Percentiles rank a stretch among this genome's conserved stretches.
Evolutionary conservation across 2,329 filamentous ascomycete species (phyloP).

Genomic region (Epichloe amarillans): DNA sequence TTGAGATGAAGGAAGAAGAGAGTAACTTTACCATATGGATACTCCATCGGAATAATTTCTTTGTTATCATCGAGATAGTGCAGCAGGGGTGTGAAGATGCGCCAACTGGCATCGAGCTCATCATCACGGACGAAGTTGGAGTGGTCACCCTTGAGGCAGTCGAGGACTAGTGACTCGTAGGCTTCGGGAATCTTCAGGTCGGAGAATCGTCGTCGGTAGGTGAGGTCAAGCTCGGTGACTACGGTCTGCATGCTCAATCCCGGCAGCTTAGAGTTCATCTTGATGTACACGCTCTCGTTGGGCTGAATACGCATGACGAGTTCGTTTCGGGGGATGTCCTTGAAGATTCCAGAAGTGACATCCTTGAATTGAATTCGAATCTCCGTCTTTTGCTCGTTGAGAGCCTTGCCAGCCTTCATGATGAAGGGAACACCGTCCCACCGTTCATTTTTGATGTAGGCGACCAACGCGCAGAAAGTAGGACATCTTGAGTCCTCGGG

Average conservation of each 20-base stretch:
- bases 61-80: constrained; percentile 99
- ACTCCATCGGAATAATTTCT: constrained; percentile 99
- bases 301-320: constrained; percentile 98
- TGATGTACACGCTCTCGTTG: constrained; percentile 99
- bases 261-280: constrained; percentile 99
- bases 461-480: constrained; percentile 93
- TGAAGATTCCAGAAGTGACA: constrained; percentile 98
- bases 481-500: constrained; percentile 95
- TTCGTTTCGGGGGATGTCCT: constrained; percentile 98
- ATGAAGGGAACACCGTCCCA: constrained; percentile 99
- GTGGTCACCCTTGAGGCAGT: constrained; percentile 97
- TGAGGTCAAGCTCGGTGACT: constrained; percentile 94
- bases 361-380: constrained; percentile 99
- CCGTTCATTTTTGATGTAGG: constrained; percentile 98
- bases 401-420: constrained; percentile 94
- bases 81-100: constrained; percentile 91
- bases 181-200: constrained; percentile 99
- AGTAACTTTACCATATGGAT: constrained; percentile 74
- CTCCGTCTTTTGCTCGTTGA: constrained; percentile 99
- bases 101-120: constrained; percentile 95
- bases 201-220: constrained; percentile 95
- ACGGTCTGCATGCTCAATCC: constrained; percentile 99
- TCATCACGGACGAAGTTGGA: constrained; percentile 98
- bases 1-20: background rate
- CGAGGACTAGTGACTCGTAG: constrained; percentile 93